Evolutionary conservation across 768 basidiomycete species (phyloP).

Genomic region (Boletus tylopilopsis): DNA sequence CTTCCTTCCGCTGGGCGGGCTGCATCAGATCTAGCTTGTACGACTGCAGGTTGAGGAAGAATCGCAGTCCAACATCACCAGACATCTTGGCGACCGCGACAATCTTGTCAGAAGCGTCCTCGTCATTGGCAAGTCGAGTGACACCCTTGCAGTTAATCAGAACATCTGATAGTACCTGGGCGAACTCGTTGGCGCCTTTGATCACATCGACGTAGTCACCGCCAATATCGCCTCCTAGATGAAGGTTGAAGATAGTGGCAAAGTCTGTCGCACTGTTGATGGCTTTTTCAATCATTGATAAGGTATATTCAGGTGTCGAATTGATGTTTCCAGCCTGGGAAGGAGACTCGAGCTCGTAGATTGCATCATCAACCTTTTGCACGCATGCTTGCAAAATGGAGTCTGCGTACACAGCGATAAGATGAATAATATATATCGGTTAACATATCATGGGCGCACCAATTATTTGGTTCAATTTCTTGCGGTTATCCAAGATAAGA

Average conservation of each 20-base stretch:
- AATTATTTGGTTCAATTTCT: slow-evolving; percentile 97
- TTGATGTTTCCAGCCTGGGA: slow-evolving; percentile 92
- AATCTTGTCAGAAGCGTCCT: slow-evolving; percentile 90
- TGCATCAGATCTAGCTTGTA: slow-evolving; percentile 87
- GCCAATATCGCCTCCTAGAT: slow-evolving; percentile 79
- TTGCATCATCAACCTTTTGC: slow-evolving; percentile 94
- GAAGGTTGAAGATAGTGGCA: slow-evolving; percentile 89
- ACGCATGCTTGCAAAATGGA: slow-evolving; percentile 96
- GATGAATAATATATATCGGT: slow-evolving; percentile 9
- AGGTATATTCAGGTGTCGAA: slow-evolving; percentile 97
- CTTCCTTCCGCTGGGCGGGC: slow-evolving; percentile 70
- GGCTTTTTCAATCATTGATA: slow-evolving; percentile 98
- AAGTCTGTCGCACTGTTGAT: slow-evolving; percentile 94
- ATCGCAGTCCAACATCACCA: slow-evolving; percentile 84
- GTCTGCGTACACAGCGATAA: slow-evolving; percentile 52
- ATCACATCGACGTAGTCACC: slow-evolving; percentile 98
- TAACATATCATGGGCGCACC: slow-evolving; percentile 41
- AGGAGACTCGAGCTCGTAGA: slow-evolving; percentile 97
- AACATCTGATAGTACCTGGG: slow-evolving; percentile 89
- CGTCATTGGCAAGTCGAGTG: slow-evolving; percentile 86
- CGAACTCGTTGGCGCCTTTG: slow-evolving; percentile 94
- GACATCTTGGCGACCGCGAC: slow-evolving; percentile 77
- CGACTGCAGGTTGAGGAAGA: slow-evolving; percentile 95
- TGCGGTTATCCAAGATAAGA: slow-evolving; percentile 92
- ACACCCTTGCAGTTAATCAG: slow-evolving; percentile 93